Evolutionary conservation across 1,284 basidiomycete species (phyloP).

Genomic region (Exobasidium rhododendri): DNA sequence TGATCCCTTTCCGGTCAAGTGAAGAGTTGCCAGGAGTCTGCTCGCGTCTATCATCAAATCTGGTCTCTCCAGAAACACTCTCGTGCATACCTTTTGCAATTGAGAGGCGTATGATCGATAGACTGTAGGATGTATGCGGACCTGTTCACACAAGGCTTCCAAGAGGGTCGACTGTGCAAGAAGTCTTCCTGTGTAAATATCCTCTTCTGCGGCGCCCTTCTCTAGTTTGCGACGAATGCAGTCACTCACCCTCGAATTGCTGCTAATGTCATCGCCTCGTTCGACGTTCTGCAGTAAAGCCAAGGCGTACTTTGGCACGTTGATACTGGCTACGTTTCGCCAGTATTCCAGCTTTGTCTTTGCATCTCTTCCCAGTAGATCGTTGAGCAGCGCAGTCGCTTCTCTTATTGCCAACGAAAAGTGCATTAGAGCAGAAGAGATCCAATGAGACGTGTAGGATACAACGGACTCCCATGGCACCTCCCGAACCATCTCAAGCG

Average conservation of each 20-base stretch:
- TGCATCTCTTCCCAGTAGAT: not conserved
- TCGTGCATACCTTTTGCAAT: constrained; percentile 4
- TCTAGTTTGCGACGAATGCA: too few relatives aligned
- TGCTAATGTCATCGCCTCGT: not conserved
- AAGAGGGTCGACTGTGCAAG: not conserved
- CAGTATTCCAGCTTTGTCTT: not conserved
- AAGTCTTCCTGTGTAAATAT: too few relatives aligned
- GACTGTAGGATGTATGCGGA: not conserved
- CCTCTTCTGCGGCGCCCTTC: too few relatives aligned
- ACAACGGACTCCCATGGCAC: not conserved
- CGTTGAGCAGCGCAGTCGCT: not conserved
- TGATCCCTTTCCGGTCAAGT: constrained; percentile 1
- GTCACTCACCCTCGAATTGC: too few relatives aligned
- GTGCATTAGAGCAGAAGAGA: not conserved
- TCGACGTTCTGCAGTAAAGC: not conserved
- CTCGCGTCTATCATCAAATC: not conserved
- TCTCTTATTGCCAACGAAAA: not conserved
- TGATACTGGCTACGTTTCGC: constrained; percentile 2
- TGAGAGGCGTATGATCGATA: not conserved
- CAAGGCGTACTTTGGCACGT: not conserved
- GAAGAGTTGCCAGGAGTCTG: not conserved
- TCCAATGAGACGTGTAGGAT: not conserved
- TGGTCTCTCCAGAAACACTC: not conserved
- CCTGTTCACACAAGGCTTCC: not conserved
- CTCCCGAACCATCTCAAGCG: not conserved